These are phyloP conservation scores for Picochlorum costavermella DNA, from an alignment of 139 green algal genomes.

Conservation along the genomic window DNA sequence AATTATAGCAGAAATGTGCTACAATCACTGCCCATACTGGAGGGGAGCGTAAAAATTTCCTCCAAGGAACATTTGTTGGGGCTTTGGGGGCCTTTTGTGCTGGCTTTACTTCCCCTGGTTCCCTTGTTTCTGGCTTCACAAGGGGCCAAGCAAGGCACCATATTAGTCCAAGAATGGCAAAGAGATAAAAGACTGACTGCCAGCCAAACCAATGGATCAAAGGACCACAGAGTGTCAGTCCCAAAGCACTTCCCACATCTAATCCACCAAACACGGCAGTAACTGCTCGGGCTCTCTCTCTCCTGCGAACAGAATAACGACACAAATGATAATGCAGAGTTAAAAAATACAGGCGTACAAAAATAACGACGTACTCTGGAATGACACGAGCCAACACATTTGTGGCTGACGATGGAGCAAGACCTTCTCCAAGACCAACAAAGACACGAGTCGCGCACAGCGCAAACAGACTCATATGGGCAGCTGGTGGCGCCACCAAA, in stretches of 20 bases:
- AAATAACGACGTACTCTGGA: conserved; percentile 27
- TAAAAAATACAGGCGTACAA: background rate
- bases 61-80: conserved; percentile 68
- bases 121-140: conserved; percentile 51
- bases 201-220: conserved; percentile 84
- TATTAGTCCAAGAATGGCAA: conserved; percentile 79
- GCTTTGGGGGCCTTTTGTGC: background rate
- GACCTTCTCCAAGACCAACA: conserved; percentile 91
- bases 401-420: conserved; percentile 84
- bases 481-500: conserved; percentile 69
- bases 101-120: conserved; percentile 12
- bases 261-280: conserved; percentile 88
- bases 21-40: conserved; percentile 87
- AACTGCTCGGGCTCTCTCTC: conserved; percentile 71
- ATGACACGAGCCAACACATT: conserved; percentile 73
- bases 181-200: conserved; percentile 94
- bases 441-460: conserved; percentile 79
- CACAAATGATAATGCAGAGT: background rate
- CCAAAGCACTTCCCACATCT: conserved; percentile 77
- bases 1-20: conserved; percentile 98
- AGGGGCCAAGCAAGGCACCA: conserved; percentile 78
- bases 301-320: too few species aligned
- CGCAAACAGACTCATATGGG: conserved; percentile 57
- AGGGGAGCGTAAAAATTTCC: conserved; percentile 60
- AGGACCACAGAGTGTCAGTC: conserved; percentile 76